Percentiles rank a stretch among this genome's conserved stretches.
These are phyloP conservation scores for Gonapodya prolifera DNA, from an alignment of 192 early-diverging fungal genomes.

Conservation along the genomic window DNA sequence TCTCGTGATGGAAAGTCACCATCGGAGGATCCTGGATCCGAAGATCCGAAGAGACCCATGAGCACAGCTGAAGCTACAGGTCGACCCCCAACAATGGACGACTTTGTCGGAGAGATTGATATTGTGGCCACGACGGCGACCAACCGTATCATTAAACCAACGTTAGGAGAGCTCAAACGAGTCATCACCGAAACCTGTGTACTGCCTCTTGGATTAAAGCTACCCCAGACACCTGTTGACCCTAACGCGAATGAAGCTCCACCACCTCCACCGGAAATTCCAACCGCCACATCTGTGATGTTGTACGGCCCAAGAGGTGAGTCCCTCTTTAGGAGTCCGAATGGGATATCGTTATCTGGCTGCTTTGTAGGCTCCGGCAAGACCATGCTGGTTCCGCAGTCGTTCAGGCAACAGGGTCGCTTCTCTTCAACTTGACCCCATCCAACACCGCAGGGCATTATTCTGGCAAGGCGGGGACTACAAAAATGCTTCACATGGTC, in stretches of 20 bases:
- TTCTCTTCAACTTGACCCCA: conserved; percentile 41
- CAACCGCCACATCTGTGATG: conserved; percentile 25
- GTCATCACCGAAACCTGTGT: conserved; percentile 39
- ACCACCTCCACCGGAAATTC: conserved; percentile 11
- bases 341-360: conserved; percentile 4
- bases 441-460: conserved; percentile 43
- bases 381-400: conserved; percentile 39
- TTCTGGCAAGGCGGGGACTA: conserved; percentile 32
- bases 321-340: neutral
- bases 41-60: no score
- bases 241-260: conserved; percentile 5
- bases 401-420: conserved; percentile 35
- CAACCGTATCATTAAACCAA: conserved; percentile 33
- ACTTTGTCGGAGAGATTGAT: conserved; percentile 33
- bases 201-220: conserved; percentile 30
- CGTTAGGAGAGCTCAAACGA: conserved; percentile 29
- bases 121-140: conserved; percentile 19
- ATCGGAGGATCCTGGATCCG: no score
- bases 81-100: conserved; percentile 10
- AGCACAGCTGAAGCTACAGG: conserved; percentile 6
- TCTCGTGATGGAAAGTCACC: neutral
- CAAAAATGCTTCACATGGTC: conserved; percentile 51
- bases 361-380: conserved; percentile 34
- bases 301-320: conserved; percentile 33
- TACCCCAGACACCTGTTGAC: no score